Base-by-base conservation (phyloP, 2,329 filamentous ascomycete genomes). In the Sarocladiaceae sp. region DNA sequence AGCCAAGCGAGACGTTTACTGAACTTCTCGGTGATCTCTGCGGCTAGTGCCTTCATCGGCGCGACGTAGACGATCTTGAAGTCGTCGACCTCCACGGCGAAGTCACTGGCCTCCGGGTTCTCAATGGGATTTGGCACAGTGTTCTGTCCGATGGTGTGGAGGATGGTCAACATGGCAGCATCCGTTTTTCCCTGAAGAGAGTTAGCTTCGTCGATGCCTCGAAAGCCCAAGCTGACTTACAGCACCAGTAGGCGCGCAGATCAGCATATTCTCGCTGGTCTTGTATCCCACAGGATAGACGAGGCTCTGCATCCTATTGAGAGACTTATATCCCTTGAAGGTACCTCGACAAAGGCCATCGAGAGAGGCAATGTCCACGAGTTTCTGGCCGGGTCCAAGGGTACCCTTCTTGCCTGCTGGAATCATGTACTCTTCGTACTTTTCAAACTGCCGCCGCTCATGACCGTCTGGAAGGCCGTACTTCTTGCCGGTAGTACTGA, bases 31-130 rank as follows among this genome's bases (percentile, higher is more conserved):
- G 93, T 97, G 32, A 98, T 85, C 66, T 98, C 93, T 6, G 94
- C 93, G 4, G 94, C 94, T 15, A 98, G 72, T 1, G 93, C 94
- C 64, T 98, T 98, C 94, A 98, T 98, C 0, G 93, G 94, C 1
- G 94, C 93, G 32, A 98, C 93, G 55, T 98, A 98, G 46, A 98
- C 89, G 55, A 98, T 91, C 66, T 98, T 97, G 75, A 97, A 96
- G 55, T 95, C 88, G 43, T 95, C 85, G 0, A 80, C 69, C 47
- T 85, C 76, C n/a, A 95, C 86, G 1, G 77, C 78, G 58, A 96
- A 96, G 31, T 95, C 85, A 1, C 75, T 82, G 1, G 85, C 81
- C 44, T 80, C 69, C 0, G 79, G 79, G 32, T 88, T 72, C 46
- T 95, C 87, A 9, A 84, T 73, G 0, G 90, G 91, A 52, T 81